A percentile compares a stretch with the other conserved stretches of the same genome.
Conservation (phyloP, 495 filamentous ascomycete species). For the Rostrohypoxylon terebratum region DNA sequence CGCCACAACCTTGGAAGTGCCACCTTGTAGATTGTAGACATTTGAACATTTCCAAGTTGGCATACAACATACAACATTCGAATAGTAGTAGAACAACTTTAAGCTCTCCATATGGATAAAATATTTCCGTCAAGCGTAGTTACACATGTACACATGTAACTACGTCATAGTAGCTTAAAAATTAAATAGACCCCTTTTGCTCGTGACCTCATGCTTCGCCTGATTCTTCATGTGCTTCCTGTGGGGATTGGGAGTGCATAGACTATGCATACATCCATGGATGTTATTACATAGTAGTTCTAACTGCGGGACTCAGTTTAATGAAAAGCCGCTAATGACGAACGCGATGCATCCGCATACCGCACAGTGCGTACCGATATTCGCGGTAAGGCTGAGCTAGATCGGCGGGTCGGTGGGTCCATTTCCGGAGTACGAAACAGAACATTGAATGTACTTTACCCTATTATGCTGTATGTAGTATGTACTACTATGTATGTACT, state of each 20-base stretch:
- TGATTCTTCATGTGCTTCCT: conserved; percentile 28
- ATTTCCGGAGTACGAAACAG: conserved; percentile 7
- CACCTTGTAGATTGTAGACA: not conserved
- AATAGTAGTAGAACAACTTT: not conserved
- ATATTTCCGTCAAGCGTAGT: conserved; percentile 6
- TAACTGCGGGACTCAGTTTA: conserved; percentile 34
- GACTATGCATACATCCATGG: conserved; percentile 8
- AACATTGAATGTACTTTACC: not conserved
- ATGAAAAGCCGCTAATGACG: conserved; percentile 44
- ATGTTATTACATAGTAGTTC: not conserved
- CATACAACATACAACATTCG: not conserved
- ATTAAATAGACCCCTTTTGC: not conserved
- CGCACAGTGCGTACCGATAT: conserved; percentile 36
- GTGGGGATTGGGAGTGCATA: not conserved
- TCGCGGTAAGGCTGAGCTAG: conserved; percentile 46
- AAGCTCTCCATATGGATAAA: not conserved
- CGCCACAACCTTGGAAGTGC: not conserved
- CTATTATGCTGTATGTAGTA: too few species aligned
- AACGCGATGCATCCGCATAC: conserved; percentile 29
- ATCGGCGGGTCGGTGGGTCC: conserved; percentile 38
- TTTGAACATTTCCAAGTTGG: too few species aligned
- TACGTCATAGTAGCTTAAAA: not conserved
- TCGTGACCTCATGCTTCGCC: conserved; percentile 9
- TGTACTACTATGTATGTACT: too few species aligned
- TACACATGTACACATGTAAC: conserved; percentile 18